Evolutionary conservation across 352 stramenopile species (phyloP), one percentile per base, ranked within the genome.

Genomic region (Globisporangium perplexum): DNA sequence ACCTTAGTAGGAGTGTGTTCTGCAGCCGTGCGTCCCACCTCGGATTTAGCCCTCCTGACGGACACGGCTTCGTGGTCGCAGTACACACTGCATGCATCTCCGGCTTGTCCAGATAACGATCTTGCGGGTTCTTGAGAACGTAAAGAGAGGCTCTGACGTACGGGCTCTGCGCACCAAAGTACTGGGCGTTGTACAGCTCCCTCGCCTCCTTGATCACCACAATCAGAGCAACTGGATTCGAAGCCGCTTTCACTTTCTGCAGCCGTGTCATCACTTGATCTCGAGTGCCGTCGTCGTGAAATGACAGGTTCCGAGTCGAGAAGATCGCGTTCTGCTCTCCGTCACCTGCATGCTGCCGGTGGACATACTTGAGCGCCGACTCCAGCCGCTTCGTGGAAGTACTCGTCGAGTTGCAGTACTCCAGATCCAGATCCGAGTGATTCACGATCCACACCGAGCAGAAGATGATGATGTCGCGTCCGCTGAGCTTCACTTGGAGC

Each of bases 381-480:
- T 93, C 83, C 41, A 95, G 62, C 28, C 74, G 67, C 48, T 83
- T 72, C 26, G 66, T 70, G 31, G 83, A 93, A n/a, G 75, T 86
- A 45, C 81, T 93, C 35, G 72, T 77, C 41, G 81, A 86, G 50
- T 86, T 88, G 43, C 85, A 95, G 59, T 95, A 95, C 54, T 93
- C 85, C 30, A 95, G 61, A 57, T 92, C 76, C 11, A 95, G 63
- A 39, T 82, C 79, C 18, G 81, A 87, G 55, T 95, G 85, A 33
- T 95, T 95, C 14, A 95, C 83, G 55, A 95, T 84, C 85, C 85
- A 95, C 5, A 95, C 77, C 12, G 83, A 90, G 55, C 83, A 93
- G 55, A 89, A 95, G 2, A 93, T 73, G n/a, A 90, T 73, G 4
- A 93, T 67, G 45, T 95, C 85, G 41, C 85, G 73, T 4, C 81